Percentiles rank a stretch among this genome's conserved stretches.
phyloP scores from a whole-genome alignment of 768 basidiomycete genomes.

The Hemileccinum impolitum region DNA sequence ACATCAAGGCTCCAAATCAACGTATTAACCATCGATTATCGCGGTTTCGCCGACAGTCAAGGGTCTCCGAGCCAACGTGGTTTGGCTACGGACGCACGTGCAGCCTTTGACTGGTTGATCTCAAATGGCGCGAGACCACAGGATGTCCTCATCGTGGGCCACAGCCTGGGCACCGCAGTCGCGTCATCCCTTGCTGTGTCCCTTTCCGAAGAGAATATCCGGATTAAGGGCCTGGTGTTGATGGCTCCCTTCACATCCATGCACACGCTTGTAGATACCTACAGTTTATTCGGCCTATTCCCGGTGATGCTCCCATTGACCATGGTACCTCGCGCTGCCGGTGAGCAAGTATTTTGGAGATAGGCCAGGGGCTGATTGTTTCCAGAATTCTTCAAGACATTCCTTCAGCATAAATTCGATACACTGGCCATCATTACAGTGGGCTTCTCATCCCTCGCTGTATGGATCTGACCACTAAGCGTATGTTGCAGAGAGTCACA shows the following conservation, averaged over 20 bases:
- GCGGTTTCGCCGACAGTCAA: constrained; percentile 86
- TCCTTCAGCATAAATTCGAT: constrained; percentile 57
- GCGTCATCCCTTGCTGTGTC: constrained; percentile 46
- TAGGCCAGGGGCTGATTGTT: background rate
- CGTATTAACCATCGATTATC: constrained; percentile 85
- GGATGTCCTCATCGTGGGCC: constrained; percentile 74
- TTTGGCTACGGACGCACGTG: constrained; percentile 64
- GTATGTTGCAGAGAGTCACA: constrained; percentile 50
- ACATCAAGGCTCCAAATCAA: constrained; percentile 66
- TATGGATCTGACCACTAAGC: background rate
- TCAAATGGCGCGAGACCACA: constrained; percentile 52
- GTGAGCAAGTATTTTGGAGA: constrained; percentile 41
- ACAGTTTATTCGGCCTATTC: constrained; percentile 59
- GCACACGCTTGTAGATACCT: constrained; percentile 60
- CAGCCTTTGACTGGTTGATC: constrained; percentile 79
- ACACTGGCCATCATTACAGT: constrained; percentile 62
- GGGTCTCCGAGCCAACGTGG: constrained; percentile 77
- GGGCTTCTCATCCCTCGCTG: constrained; percentile 17
- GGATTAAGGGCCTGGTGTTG: constrained; percentile 47
- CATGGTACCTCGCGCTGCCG: constrained; percentile 54
- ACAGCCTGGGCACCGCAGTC: constrained; percentile 88
- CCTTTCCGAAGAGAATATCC: constrained; percentile 42
- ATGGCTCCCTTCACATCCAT: constrained; percentile 59
- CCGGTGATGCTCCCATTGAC: constrained; percentile 72
- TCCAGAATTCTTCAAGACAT: constrained; percentile 53